Evolutionary conservation across 176 grass and related monocot species (phyloP), one percentile per base, ranked within the genome.

Genomic region (Aegilops longissima): DNA sequence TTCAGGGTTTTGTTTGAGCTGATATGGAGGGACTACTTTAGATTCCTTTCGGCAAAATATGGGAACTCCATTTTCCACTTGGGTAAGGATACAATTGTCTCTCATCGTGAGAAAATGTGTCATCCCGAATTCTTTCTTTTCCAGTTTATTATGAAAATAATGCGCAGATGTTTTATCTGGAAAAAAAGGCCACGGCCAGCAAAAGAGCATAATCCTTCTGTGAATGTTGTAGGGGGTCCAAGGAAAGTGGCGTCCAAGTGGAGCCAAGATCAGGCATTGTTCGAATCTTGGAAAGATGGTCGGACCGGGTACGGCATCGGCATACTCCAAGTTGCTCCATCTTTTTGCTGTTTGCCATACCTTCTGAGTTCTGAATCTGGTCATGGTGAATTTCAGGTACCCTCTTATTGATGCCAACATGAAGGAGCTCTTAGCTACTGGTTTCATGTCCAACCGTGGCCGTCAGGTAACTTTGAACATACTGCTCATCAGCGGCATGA

Each of bases 11-110:
- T 98, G 47, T 98, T 98, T 94, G 96, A 98, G 87, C 71, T 98
- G 76, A 98, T 96, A 92, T 98, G 96, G 96, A 87, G 96, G 52
- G 93, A 98, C 81, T 96, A 98, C 88, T 98, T 98, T 88, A 95
- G 82, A 81, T 98, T 98, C 84, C 62, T 98, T 67, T 98, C 96
- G 66, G 90, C 36, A 81, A 98, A 98, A 85, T 93, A 94, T 56
- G 92, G 96, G 21, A 96, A 91, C 70, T 92, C 90, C 79, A 98
- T 96, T 91, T 98, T 98, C 86, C 92, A 96, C 70, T 61, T 94
- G 47, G 93, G 96, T 96, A 95, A 34, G 40, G n/a, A 76, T 79
- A 27, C 34, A 16, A 8, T 4, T 30, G 10, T 81, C 39, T 54
- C 45, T 77, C 81, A 38, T 10, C 33, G 34, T 62, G 20, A 36